Evolutionary conservation across 208 protist genomes (phyloP).

Genomic region (Acanthamoeba royreba): DNA sequence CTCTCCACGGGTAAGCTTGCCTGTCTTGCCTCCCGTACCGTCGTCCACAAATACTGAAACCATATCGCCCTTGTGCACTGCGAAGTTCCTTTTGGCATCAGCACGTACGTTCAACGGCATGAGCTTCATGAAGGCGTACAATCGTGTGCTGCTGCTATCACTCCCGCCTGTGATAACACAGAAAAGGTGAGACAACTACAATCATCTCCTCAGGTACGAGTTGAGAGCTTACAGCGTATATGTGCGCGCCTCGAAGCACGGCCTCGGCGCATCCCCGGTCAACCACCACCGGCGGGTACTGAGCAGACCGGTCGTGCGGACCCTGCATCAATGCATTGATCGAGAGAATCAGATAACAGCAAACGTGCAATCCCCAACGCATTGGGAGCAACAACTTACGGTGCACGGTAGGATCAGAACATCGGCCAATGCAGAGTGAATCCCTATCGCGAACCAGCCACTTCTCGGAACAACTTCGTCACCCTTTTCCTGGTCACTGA

Average conservation of each 20-base stretch:
- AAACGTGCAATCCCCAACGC: not conserved
- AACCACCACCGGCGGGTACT: slow-evolving; percentile 74
- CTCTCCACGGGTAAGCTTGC: slow-evolving; percentile 23
- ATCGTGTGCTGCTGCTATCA: not conserved
- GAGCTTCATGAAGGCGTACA: not conserved
- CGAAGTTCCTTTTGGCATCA: too few species aligned
- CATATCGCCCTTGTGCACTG: not conserved
- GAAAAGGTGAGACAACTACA: not conserved
- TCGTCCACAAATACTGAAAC: slow-evolving; percentile 15
- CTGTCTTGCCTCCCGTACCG: not conserved
- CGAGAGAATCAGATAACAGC: not conserved
- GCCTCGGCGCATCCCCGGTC: slow-evolving; percentile 84
- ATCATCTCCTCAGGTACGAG: not conserved
- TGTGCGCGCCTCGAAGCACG: slow-evolving; percentile 85
- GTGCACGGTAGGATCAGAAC: not conserved
- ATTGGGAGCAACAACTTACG: not conserved
- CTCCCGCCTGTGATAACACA: not conserved
- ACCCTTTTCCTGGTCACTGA: not conserved
- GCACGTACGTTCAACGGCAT: too few species aligned
- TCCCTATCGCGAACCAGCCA: not conserved
- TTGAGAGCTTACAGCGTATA: slow-evolving; percentile 81
- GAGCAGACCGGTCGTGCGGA: not conserved
- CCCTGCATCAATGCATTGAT: not conserved
- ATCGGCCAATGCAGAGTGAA: not conserved
- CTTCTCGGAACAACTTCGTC: not conserved